Evolutionary conservation across 352 stramenopile species (phyloP), one percentile per base, ranked within the genome.

Genomic region (Plasmopara halstedii): DNA sequence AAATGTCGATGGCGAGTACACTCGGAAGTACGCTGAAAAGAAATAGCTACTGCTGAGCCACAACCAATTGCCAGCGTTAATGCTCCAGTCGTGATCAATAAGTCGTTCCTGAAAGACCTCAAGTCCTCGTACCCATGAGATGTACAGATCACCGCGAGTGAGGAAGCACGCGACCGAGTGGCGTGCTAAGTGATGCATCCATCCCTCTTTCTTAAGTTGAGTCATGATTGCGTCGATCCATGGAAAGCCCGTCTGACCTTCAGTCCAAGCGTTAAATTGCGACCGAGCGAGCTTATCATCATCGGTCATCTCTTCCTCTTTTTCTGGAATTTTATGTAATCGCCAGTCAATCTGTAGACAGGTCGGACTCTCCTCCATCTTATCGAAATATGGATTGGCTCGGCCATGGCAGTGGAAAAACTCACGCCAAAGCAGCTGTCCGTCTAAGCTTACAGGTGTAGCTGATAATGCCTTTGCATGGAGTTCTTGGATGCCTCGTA

Each of bases 151-250:
- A 5, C 96, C 96, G n/a, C 96, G 76, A 22, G 96, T 99, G 15
- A 99, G 70, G 56, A 99, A 99, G 58, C 96, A 99, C 11, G 96
- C 95, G 15, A 98, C 94, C 17, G 93, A 90, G 65, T 99, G 96
- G 23, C 96, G 68, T 17, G 84, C 92, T 22, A 92, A 51, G 50
- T 92, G 80, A 54, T 93, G 81, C 68, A 90, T 88, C 83, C 83
- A 96, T 6, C 88, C 87, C 68, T 97, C 85, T 23, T 87, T 60
- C 41, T 77, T 70, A 2, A 97, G 64, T 59, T 97, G 89, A 4
- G 83, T 88, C 95, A 99, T 99, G 61, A 94, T 94, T 32, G 96
- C 96, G 57, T 99, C 95, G 57, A 99, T 98, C 71, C 88, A 99
- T 14, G 96, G 96, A 63, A 96, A 99, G 3, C 96, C 96, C 9